Evolutionary conservation across 306 rosid species (phyloP).

Genomic region (Canavalia gladiata): DNA sequence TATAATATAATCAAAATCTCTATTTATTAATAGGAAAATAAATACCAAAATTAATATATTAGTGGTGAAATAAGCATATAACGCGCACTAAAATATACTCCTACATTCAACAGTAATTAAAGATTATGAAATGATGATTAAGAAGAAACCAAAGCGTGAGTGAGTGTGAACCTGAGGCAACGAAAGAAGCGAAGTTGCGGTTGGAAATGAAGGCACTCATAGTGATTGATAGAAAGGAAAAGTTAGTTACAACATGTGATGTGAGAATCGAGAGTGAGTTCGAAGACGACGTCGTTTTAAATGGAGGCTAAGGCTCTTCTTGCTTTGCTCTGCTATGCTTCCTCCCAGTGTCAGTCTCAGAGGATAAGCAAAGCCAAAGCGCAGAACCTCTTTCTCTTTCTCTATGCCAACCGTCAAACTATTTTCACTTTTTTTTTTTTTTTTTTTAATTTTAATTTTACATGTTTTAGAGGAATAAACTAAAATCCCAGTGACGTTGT

Average conservation of each 20-base stretch:
- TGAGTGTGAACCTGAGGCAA: slow-evolving; percentile 58
- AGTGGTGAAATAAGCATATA: neutral
- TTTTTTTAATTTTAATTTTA: neutral
- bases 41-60: neutral
- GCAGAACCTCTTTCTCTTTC: neutral
- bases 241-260: slow-evolving; percentile 41
- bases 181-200: slow-evolving; percentile 70
- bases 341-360: slow-evolving; percentile 31
- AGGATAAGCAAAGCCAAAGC: slow-evolving; percentile 66
- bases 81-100: neutral
- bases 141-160: neutral
- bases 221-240: slow-evolving; percentile 59
- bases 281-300: slow-evolving; percentile 52
- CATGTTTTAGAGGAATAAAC: neutral
- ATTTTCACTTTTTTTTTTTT: slow-evolving; percentile 18
- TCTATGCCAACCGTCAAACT: slow-evolving; percentile 15
- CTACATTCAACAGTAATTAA: neutral
- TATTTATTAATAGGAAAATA: neutral
- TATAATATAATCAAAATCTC: neutral
- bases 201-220: slow-evolving; percentile 75
- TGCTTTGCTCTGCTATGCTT: slow-evolving; percentile 28
- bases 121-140: neutral
- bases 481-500: slow-evolving; percentile 54
- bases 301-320: neutral
- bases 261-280: neutral